Evolutionary conservation across 2,329 filamentous ascomycete species (phyloP), one percentile per base, ranked within the genome.

Genomic region (Knufia petricola): DNA sequence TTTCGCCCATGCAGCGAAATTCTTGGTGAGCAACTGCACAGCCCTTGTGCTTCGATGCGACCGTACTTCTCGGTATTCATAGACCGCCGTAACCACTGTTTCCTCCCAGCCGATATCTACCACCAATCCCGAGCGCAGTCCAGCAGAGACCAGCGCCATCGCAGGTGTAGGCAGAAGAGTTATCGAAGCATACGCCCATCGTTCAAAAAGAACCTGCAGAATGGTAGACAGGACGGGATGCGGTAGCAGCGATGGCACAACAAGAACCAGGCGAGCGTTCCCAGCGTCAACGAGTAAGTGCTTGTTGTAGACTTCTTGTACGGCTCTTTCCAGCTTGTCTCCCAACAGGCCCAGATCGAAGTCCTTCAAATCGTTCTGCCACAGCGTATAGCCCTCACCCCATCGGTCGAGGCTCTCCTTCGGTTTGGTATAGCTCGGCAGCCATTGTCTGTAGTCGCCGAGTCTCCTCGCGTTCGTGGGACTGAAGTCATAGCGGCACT

Each of bases 41-140:
- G 80, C 88, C 55, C 92, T 76, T 12, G 86, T 73, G 32, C 79
- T 90, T 47, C 86, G 76, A 49, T 74, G 78, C 47, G 79, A 79
- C 13, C 75, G 73, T 1, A 95, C 79, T 63, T 94, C 88, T 47
- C 86, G 82, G 63, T 88, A 95, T 66, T 98, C 92, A 61, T 89
- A 96, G 4, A 96, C 75, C 4, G 82, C 85, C 0, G 87, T 94
- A 19, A 94, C 78, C 12, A 83, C 77, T 0, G 89, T 94, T 65
- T 96, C 92, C 36, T 81, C 76, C 92, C 92, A 98, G 37, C 90
- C 92, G 52, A 98, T 75, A 61, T 98, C 88, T 31, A 98, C 74
- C 0, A 96, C 79, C 36, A 98, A 66, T 1, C 84, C 87, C n/a
- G 86, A 87, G 12, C 92, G 81, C 34, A 94, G 70, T 0, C 92